Evolutionary conservation across 1,284 basidiomycete species (phyloP).

Genomic region (Gymnopus androsaceus): DNA sequence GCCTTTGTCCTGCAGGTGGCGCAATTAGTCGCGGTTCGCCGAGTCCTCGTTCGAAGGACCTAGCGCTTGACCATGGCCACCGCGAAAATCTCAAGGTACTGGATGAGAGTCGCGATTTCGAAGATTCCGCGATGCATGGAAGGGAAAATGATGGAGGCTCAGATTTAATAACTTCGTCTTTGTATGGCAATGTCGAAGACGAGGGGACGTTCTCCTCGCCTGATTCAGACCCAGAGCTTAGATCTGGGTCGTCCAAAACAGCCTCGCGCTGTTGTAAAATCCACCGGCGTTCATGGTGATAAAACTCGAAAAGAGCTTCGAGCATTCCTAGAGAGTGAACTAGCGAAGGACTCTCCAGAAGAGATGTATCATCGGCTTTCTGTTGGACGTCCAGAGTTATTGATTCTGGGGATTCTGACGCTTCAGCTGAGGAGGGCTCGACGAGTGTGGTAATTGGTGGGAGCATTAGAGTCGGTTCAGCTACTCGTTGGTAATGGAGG

Average conservation of each 20-base stretch:
- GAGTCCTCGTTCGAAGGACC: not conserved
- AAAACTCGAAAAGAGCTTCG: constrained; percentile 63
- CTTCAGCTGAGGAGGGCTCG: not conserved
- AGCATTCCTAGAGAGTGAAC: constrained; percentile 52
- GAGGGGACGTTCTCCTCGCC: constrained; percentile 16
- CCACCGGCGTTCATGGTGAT: constrained; percentile 70
- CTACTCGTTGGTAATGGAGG: no score
- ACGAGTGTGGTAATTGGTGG: not conserved
- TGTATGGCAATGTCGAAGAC: constrained; percentile 23
- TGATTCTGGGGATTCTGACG: not conserved
- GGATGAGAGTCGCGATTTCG: constrained; percentile 20
- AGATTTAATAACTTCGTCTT: not conserved
- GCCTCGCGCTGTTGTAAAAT: constrained; percentile 54
- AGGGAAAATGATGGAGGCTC: constrained; percentile 18
- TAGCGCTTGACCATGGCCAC: not conserved
- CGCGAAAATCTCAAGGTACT: constrained; percentile 19
- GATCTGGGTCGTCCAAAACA: constrained; percentile 33
- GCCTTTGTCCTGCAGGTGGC: not conserved
- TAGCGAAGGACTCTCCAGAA: constrained; percentile 20
- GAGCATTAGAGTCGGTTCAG: not conserved
- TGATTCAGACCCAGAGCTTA: not conserved
- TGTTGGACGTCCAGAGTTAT: not conserved
- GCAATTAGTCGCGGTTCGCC: not conserved
- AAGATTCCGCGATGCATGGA: constrained; percentile 26
- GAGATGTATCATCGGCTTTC: constrained; percentile 12